These are phyloP conservation scores for Starmerella ratchasimensis DNA, from an alignment of 805 yeast genomes.

Conservation along the genomic window DNA sequence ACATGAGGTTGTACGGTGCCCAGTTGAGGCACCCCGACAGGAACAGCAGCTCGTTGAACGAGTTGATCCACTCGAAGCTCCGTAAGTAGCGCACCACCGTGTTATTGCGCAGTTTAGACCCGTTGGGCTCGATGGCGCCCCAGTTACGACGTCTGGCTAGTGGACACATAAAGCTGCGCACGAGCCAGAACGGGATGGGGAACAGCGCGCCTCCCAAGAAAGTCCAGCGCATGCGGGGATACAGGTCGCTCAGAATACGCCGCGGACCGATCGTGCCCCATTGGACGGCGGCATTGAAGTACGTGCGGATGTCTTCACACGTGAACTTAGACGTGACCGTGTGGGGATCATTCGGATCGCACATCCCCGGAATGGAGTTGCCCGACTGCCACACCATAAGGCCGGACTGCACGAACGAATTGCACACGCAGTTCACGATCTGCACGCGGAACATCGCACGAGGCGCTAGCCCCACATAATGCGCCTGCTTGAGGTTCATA, in stretches of 20 bases:
- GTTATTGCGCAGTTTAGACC: conserved; percentile 9
- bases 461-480: conserved; percentile 47
- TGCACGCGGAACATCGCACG: conserved; percentile 42
- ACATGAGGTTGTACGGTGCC: conserved; percentile 23
- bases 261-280: conserved; percentile 43
- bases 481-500: conserved; percentile 40
- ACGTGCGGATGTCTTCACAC: conserved; percentile 30
- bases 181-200: conserved; percentile 49
- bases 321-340: conserved; percentile 28
- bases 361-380: conserved; percentile 26
- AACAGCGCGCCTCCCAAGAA: conserved; percentile 40
- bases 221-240: conserved; percentile 29
- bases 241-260: conserved; percentile 11
- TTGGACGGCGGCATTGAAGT: conserved; percentile 37
- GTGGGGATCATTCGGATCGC: conserved; percentile 25
- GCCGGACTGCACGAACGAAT: conserved; percentile 24
- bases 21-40: conserved; percentile 33
- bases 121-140: conserved; percentile 8
- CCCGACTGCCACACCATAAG: conserved; percentile 27
- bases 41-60: conserved; percentile 34
- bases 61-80: conserved; percentile 23
- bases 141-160: conserved; percentile 9
- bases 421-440: conserved; percentile 23
- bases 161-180: conserved; percentile 35
- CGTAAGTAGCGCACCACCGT: conserved; percentile 7